Evolutionary conservation across 140 eudicot species (phyloP).

Genomic region (Anethum foeniculum): DNA sequence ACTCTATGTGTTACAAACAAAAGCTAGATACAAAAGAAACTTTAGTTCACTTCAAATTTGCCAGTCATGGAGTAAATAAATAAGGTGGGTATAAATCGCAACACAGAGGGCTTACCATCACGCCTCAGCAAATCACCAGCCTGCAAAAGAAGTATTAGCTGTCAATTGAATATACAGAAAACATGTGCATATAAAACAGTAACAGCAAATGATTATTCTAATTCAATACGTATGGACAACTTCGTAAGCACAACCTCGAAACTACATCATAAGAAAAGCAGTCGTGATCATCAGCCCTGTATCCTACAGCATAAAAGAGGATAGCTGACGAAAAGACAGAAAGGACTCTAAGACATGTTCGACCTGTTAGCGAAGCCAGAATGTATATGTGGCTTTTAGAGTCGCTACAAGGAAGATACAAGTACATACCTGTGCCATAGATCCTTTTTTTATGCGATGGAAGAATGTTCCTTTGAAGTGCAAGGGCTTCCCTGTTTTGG

Average conservation of each 20-base stretch:
- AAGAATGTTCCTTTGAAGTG: slow-evolving; percentile 94
- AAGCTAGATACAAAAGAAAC: not conserved
- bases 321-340: slow-evolving; percentile 56
- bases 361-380: slow-evolving; percentile 28
- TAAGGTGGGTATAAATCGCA: not conserved
- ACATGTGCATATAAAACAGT: slow-evolving; percentile 6
- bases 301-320: slow-evolving; percentile 92
- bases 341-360: slow-evolving; percentile 38
- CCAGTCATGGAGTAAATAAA: not conserved
- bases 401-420: slow-evolving; percentile 5
- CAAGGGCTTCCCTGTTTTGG: slow-evolving; percentile 61
- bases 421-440: slow-evolving; percentile 80
- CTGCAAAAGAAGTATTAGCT: slow-evolving; percentile 45
- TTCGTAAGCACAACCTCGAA: slow-evolving; percentile 62
- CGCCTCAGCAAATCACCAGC: slow-evolving; percentile 81
- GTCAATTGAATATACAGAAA: slow-evolving; percentile 19
- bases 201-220: slow-evolving; percentile 19
- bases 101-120: slow-evolving; percentile 54
- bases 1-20: not conserved
- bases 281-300: slow-evolving; percentile 94
- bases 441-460: slow-evolving; percentile 72
- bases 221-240: slow-evolving; percentile 32
- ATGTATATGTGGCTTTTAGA: not conserved
- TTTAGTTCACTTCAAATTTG: not conserved
- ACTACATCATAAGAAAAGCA: slow-evolving; percentile 99